Percentiles rank a stretch among this genome's conserved stretches.
Evolutionary conservation across 208 protist genomes (phyloP).

Genomic region (Phytomonas serpens): DNA sequence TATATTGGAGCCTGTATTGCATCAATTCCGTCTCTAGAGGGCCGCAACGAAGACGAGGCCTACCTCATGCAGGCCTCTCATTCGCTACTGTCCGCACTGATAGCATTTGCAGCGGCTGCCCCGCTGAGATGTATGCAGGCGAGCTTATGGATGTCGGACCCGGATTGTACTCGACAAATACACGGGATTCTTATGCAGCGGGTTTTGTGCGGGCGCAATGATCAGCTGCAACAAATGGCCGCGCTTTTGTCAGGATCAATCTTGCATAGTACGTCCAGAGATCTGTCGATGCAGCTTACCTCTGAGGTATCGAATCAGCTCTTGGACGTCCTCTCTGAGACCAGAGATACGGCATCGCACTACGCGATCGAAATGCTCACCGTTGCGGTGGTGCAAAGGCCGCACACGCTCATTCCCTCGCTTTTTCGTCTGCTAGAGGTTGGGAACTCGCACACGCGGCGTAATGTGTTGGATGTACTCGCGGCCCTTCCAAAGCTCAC

Average conservation of each 20-base stretch:
- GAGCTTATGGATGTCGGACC: slow-evolving; percentile 42
- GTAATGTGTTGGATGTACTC: slow-evolving; percentile 67
- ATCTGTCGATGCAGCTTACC: slow-evolving; percentile 20
- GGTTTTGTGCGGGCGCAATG: slow-evolving; percentile 39
- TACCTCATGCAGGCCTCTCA: slow-evolving; percentile 15
- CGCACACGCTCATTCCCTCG: slow-evolving; percentile 58
- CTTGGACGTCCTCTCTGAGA: slow-evolving; percentile 41
- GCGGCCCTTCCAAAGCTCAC: slow-evolving; percentile 37
- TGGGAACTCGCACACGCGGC: slow-evolving; percentile 36
- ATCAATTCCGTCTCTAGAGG: slow-evolving; percentile 26
- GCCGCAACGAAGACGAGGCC: slow-evolving; percentile 7
- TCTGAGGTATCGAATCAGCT: slow-evolving; percentile 62
- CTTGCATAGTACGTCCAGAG: slow-evolving; percentile 27
- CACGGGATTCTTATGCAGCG: slow-evolving; percentile 66
- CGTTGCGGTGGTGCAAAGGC: slow-evolving; percentile 40
- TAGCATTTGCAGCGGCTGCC: slow-evolving; percentile 32
- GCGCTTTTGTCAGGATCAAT: slow-evolving; percentile 53
- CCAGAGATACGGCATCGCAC: slow-evolving; percentile 48
- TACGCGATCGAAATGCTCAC: slow-evolving; percentile 58
- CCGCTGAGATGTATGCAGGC: slow-evolving; percentile 35
- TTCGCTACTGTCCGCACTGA: slow-evolving; percentile 33
- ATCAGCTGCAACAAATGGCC: slow-evolving; percentile 44
- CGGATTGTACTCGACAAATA: slow-evolving; percentile 46
- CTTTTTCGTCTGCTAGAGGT: slow-evolving; percentile 65
- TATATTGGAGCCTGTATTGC: slow-evolving; percentile 44